phyloP scores from a whole-genome alignment of 1,284 basidiomycete genomes.

The Moesziomyces antarcticus region DNA sequence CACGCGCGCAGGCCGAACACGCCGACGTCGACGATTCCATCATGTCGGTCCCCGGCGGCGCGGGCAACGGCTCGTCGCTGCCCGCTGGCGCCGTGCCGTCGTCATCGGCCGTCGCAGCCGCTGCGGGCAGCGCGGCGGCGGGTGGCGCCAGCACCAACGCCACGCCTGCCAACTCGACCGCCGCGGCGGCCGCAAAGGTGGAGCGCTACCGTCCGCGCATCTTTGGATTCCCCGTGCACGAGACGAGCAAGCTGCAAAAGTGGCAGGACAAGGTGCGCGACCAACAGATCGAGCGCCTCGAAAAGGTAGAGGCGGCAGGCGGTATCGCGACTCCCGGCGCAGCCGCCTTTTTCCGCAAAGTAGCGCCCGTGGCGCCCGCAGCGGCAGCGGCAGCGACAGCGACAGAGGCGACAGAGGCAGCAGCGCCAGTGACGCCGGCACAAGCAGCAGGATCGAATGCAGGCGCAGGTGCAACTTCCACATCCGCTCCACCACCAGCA shows the following conservation, averaged over 20 bases:
- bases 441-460: neutral
- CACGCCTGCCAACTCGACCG: slow-evolving; percentile 29
- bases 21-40: slow-evolving; percentile 48
- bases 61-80: slow-evolving; percentile 24
- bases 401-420: neutral
- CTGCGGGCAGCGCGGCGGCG: slow-evolving; percentile 15
- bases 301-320: slow-evolving; percentile 46
- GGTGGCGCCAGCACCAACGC: slow-evolving; percentile 8
- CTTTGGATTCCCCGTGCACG: slow-evolving; percentile 67
- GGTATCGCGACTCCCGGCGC: slow-evolving; percentile 40
- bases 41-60: slow-evolving; percentile 28
- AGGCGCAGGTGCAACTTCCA: slow-evolving; percentile 2
- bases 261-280: slow-evolving; percentile 64
- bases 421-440: neutral
- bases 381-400: slow-evolving; percentile 1
- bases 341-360: slow-evolving; percentile 41
- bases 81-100: slow-evolving; percentile 7
- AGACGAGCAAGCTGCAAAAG: slow-evolving; percentile 62
- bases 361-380: neutral
- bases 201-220: slow-evolving; percentile 65
- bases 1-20: slow-evolving; percentile 71
- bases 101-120: slow-evolving; percentile 11
- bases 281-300: slow-evolving; percentile 53
- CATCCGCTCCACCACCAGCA: neutral
- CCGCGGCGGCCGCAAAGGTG: slow-evolving; percentile 51